Conservation (phyloP, 2,329 filamentous ascomycete genomes). For the Hypoxylon rubiginosum region DNA sequence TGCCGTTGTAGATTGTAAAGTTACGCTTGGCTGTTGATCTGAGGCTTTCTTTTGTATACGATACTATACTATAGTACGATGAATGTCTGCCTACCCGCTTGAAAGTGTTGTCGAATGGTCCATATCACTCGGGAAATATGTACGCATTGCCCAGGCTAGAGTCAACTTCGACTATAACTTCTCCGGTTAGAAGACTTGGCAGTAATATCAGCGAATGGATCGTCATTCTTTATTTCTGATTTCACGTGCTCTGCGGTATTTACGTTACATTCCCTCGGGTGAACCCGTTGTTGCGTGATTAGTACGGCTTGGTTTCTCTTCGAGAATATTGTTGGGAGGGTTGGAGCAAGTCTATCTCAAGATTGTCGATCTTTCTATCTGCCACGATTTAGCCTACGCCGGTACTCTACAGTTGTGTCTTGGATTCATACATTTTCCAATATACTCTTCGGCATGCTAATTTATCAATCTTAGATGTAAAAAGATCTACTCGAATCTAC, state of each 20-base stretch:
- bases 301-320: conserved; percentile 4
- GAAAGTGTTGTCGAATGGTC: background rate
- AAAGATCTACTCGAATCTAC: background rate
- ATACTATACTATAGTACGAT: background rate
- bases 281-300: conserved; percentile 4
- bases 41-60: background rate
- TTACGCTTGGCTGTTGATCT: conserved; percentile 59
- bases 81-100: background rate
- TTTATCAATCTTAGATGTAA: background rate
- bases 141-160: background rate
- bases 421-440: background rate
- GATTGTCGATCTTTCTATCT: background rate
- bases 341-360: background rate
- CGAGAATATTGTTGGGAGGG: background rate
- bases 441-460: background rate
- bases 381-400: background rate
- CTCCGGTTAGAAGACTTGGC: background rate
- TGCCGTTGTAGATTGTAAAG: conserved; percentile 68
- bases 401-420: background rate
- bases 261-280: conserved; percentile 1
- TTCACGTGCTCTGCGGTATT: background rate
- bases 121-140: background rate
- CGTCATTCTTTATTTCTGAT: background rate
- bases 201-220: conserved; percentile 2
- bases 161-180: background rate